Evolutionary conservation across 2,329 filamentous ascomycete species (phyloP), one percentile per base, ranked within the genome.

Genomic region (Diaporthe australafricana): DNA sequence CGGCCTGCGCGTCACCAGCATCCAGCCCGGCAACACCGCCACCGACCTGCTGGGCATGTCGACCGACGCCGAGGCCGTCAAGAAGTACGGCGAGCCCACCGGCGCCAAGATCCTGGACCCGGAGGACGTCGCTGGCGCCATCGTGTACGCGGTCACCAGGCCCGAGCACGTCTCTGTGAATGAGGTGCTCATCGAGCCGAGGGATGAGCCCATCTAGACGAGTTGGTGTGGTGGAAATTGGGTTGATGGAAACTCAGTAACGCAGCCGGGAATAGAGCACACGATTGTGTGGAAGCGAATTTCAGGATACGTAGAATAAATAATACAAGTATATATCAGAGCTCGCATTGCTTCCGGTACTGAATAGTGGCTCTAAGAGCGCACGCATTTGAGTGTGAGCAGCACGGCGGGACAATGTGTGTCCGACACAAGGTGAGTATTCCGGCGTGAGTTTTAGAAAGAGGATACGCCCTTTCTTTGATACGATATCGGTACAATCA

Each of bases 81-180:
- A 94, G 87, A 93, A 94, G 80, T 95, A 90, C 77, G 93, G 93
- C 45, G 90, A 92, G 83, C 92, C 93, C 2, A 87, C 90, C 3
- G 93, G 93, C 0, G 93, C 93, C 1, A 90, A 92, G 85, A 91
- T 95, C 1, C 82, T 96, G n/a, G 88, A 92, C 75, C 85, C 93
- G 0, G 88, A 91, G 62, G 93, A 96, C 80, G 90, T 95, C 17
- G 93, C 93, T 0, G 86, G 84, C 14, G 88, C 91, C 14, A 94
- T 96, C 77, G 86, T 95, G 5, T 95, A 91, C 80, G 93, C 93
- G 1, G 83, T 96, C 22, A 88, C 88, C 73, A 92, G 95, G 84
- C 93, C 93, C 0, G 85, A 88, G 68, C 91, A 95, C 82, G 93
- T 95, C 53, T 89, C 92, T 50, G 91, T 96, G 1, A 96, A 96